Evolutionary conservation across 2,329 filamentous ascomycete genomes (phyloP).

Genomic region (Ceratocystis colombiana): DNA sequence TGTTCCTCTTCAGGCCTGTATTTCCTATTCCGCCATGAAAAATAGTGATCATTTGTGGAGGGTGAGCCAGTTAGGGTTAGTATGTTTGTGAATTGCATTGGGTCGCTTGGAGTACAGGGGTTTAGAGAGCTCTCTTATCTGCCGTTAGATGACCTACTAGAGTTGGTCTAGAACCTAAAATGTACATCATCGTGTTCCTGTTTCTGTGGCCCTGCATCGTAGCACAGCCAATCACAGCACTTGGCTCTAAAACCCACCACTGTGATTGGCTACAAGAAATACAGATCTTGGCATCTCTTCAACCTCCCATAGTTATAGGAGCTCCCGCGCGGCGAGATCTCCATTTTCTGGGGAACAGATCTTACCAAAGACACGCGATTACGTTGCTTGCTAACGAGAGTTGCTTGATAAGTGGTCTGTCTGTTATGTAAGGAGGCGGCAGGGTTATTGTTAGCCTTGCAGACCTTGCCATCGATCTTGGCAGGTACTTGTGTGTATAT

Average conservation of each 20-base stretch:
- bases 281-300: neutral
- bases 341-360: neutral
- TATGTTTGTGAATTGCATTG: neutral
- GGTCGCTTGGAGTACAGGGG: neutral
- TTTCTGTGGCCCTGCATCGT: too few relatives aligned
- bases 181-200: too few relatives aligned
- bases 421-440: neutral
- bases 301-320: neutral
- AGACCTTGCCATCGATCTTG: constrained; percentile 10
- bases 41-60: too few relatives aligned
- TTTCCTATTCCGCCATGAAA: too few relatives aligned
- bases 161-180: neutral
- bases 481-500: neutral
- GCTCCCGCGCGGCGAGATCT: neutral
- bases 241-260: neutral
- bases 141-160: neutral
- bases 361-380: neutral
- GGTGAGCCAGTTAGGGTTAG: neutral
- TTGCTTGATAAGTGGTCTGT: neutral
- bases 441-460: neutral
- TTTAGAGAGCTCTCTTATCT: too few relatives aligned
- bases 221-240: neutral
- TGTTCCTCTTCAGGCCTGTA: neutral
- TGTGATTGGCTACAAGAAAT: neutral
- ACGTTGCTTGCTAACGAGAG: neutral